A percentile compares a stretch with the other conserved stretches of the same genome.
Evolutionary conservation across 2,329 filamentous ascomycete species (phyloP).

Genomic region (Fusarium verticillioides): DNA sequence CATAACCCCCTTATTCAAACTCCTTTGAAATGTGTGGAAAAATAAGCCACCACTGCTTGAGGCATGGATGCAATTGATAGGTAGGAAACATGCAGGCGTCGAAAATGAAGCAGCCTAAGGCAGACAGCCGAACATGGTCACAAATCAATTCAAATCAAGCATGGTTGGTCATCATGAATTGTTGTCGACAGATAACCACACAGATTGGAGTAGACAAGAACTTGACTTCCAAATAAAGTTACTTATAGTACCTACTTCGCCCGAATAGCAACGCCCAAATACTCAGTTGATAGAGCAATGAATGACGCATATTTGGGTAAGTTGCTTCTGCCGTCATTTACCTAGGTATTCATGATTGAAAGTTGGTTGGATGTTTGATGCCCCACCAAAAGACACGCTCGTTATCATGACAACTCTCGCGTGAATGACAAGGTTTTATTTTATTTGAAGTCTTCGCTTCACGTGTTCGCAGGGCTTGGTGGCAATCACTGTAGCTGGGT

Average conservation of each 20-base stretch:
- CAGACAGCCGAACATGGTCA: constrained; percentile 12
- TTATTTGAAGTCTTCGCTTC: neutral
- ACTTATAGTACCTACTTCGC: neutral
- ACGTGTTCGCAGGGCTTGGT: neutral
- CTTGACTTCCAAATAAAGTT: neutral
- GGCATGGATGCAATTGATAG: neutral
- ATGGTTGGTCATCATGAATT: constrained; percentile 17
- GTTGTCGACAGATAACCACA: neutral
- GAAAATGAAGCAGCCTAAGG: constrained; percentile 11
- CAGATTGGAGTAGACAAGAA: neutral
- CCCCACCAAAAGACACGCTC: constrained; percentile 27
- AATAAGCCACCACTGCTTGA: neutral
- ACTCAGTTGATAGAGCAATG: neutral
- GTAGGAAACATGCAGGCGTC: neutral
- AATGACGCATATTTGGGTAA: neutral
- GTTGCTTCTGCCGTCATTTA: constrained; percentile 2
- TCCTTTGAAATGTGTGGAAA: neutral
- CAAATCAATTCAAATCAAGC: neutral
- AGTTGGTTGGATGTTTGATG: constrained; percentile 11
- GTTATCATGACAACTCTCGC: constrained; percentile 28
- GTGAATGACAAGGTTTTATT: neutral
- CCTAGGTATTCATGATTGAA: neutral
- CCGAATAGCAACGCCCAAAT: neutral
- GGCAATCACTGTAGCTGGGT: neutral
- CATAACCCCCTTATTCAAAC: neutral